Conservation (phyloP, 768 basidiomycete species). For the Phlegmacium glaucopus region DNA sequence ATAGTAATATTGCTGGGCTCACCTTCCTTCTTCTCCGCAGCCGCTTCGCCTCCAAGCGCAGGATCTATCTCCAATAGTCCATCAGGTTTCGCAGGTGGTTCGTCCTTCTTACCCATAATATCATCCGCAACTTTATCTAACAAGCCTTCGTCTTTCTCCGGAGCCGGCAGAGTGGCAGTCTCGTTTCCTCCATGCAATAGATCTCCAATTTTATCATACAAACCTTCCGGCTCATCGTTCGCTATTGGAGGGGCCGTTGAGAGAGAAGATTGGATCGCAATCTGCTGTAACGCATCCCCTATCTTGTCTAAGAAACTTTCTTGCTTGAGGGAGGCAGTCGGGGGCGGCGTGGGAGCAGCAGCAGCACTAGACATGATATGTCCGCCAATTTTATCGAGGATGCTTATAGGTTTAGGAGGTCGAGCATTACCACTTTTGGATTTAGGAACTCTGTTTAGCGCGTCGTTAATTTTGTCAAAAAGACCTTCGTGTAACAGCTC, state of each 20-base stretch:
- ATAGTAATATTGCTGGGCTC: background rate
- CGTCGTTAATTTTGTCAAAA: background rate
- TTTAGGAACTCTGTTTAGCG: background rate
- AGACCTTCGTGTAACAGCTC: background rate
- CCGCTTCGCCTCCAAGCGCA: constrained; percentile 16
- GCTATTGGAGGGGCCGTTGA: background rate
- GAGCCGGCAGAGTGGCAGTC: background rate
- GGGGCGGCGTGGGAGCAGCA: background rate
- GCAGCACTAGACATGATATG: too few relatives aligned
- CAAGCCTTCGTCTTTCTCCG: constrained; percentile 7
- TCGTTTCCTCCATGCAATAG: background rate
- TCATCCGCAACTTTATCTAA: constrained; percentile 1
- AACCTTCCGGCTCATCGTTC: background rate
- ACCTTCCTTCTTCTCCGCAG: constrained; percentile 15
- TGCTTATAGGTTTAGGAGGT: background rate
- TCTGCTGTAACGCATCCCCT: constrained; percentile 4
- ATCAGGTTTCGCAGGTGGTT: constrained; percentile 5
- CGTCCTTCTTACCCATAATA: constrained; percentile 1
- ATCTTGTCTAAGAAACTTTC: constrained; percentile 9
- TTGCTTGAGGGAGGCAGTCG: background rate
- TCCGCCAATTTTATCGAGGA: background rate
- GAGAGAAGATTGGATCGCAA: background rate
- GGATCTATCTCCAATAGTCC: constrained; percentile 11
- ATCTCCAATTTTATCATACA: constrained; percentile 8
- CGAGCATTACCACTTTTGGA: background rate